Percentiles rank a stretch among this genome's conserved stretches.
Conservation (phyloP, 768 basidiomycete genomes). For the Tephrocybe sp. region DNA sequence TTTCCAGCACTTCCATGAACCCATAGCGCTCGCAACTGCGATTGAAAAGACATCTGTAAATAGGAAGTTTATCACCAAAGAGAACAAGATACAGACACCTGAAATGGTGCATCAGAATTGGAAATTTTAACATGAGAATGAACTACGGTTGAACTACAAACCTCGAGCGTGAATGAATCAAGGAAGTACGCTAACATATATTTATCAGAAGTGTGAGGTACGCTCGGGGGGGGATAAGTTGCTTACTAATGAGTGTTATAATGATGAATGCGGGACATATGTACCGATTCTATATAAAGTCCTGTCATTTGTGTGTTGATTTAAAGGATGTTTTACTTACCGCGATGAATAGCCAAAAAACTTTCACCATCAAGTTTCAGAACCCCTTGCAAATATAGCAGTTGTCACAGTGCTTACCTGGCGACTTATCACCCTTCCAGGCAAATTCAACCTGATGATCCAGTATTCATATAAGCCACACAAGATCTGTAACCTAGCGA, state of each 20-base stretch:
- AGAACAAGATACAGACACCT: constrained; percentile 4
- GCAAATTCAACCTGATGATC: no score
- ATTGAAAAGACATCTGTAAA: not conserved
- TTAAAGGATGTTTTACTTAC: no score
- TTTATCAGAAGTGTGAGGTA: no score
- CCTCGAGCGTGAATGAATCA: no score
- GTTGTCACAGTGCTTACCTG: not conserved
- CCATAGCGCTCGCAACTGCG: constrained; percentile 8
- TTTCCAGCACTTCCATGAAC: constrained; percentile 3
- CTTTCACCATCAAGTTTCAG: not conserved
- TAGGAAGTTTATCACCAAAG: no score
- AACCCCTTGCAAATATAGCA: not conserved
- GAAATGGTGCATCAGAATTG: not conserved
- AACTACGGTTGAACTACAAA: not conserved
- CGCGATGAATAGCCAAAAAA: constrained; percentile 11
- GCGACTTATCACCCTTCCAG: no score
- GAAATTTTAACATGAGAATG: not conserved
- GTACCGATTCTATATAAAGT: no score
- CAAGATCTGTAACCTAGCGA: not conserved
- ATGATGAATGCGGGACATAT: constrained; percentile 18
- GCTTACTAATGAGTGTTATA: constrained; percentile 13
- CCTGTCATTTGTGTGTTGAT: not conserved
- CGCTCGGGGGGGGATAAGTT: no score
- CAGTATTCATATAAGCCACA: not conserved
- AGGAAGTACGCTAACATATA: no score